These are phyloP conservation scores for Pharnaceum exiguum DNA, from an alignment of 148 eudicot genomes.

Conservation along the genomic window DNA sequence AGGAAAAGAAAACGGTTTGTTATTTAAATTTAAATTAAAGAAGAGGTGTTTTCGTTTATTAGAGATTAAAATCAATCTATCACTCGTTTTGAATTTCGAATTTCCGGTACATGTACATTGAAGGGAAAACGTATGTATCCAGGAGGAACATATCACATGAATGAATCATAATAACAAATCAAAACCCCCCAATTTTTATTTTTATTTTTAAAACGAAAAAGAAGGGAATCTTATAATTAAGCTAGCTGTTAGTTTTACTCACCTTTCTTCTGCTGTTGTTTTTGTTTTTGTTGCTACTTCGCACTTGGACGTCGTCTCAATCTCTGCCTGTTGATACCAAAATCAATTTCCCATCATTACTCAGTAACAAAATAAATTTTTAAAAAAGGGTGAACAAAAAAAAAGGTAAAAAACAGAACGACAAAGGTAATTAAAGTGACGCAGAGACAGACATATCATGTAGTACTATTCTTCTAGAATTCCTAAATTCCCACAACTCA, in stretches of 20 bases:
- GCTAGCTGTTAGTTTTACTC: too few species aligned
- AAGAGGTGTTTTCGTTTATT: too few species aligned
- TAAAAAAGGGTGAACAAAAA: not conserved
- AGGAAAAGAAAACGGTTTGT: too few species aligned
- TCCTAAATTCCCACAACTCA: conserved; percentile 9
- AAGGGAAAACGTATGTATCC: conserved; percentile 12
- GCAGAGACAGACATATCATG: not conserved
- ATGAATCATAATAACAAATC: not conserved
- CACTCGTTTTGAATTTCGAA: conserved; percentile 31
- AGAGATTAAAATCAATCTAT: not conserved
- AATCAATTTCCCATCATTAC: not conserved
- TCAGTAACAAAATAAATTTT: not conserved
- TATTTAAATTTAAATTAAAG: too few species aligned
- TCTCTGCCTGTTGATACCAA: conserved; percentile 13
- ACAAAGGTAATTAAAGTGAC: conserved; percentile 22
- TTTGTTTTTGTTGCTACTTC: too few species aligned
- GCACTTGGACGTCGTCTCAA: conserved; percentile 8
- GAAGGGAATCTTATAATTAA: too few species aligned
- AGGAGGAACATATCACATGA: not conserved
- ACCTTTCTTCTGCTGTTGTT: conserved; percentile 25
- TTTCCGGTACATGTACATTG: conserved; percentile 18
- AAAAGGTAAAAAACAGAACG: conserved; percentile 1
- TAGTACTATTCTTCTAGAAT: not conserved
- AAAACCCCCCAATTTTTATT: too few species aligned
- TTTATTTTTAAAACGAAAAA: too few species aligned